Percentiles rank a stretch among this genome's conserved stretches.
Conservation (phyloP, 139 green algal species). For the Auxenochlorella pyrenoidosa region DNA sequence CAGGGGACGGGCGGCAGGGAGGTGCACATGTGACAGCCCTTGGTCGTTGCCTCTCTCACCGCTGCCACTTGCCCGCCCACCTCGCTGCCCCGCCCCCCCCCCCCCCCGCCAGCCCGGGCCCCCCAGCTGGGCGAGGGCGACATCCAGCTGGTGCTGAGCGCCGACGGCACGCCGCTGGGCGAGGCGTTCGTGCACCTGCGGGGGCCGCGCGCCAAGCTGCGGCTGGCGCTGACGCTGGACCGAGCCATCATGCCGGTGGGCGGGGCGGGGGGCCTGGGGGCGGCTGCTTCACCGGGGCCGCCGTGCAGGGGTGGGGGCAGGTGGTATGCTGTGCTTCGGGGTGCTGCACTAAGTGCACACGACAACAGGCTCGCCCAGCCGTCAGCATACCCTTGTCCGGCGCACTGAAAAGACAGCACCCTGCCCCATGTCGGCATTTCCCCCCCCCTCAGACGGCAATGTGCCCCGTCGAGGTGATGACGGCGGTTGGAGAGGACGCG, state of each 20-base stretch:
- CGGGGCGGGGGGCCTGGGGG: not conserved
- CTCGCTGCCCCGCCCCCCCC: not conserved
- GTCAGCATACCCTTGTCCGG: too few relatives aligned
- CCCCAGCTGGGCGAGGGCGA: constrained; percentile 40
- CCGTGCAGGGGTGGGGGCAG: not conserved
- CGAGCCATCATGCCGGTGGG: constrained; percentile 46
- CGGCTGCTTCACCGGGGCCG: too few relatives aligned
- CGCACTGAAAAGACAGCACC: not conserved
- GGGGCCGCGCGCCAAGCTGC: constrained; percentile 44
- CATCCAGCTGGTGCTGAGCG: constrained; percentile 52
- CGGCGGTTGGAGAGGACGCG: constrained; percentile 38
- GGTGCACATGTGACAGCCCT: too few relatives aligned
- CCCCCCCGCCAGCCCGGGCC: constrained; percentile 31
- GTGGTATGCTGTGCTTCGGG: not conserved
- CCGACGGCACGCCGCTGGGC: constrained; percentile 53
- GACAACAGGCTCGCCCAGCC: not conserved
- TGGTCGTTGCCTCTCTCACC: too few relatives aligned
- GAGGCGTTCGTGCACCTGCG: constrained; percentile 60
- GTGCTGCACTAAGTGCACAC: not conserved
- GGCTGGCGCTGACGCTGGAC: constrained; percentile 57
- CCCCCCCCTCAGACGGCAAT: not conserved
- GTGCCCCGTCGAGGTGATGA: constrained; percentile 41
- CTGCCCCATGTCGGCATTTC: not conserved
- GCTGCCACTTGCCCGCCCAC: not conserved
- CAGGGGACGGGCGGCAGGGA: too few relatives aligned